Percentiles rank a stretch among this genome's conserved stretches.
Conservation (phyloP, 2,329 filamentous ascomycete species). For the Emmonsiellopsis sp. region DNA sequence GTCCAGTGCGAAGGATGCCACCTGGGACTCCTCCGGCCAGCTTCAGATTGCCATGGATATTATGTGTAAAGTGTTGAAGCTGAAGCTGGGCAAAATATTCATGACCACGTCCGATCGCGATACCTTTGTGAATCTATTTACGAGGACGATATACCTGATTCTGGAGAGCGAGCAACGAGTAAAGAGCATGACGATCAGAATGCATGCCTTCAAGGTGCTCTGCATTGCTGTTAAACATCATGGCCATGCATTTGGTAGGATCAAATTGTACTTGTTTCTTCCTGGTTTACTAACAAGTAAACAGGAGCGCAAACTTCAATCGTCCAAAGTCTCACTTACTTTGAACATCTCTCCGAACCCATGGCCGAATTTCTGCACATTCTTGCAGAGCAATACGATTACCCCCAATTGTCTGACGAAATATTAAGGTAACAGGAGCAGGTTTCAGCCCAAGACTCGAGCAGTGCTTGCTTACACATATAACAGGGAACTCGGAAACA, state of each 20-base stretch:
- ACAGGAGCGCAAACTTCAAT: slow-evolving; percentile 92
- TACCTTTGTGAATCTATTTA: slow-evolving; percentile 86
- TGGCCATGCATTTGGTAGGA: slow-evolving; percentile 81
- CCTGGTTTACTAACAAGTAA: slow-evolving; percentile 18
- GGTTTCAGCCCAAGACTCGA: neutral
- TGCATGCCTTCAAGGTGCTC: slow-evolving; percentile 95
- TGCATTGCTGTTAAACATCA: slow-evolving; percentile 97
- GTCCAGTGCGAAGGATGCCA: slow-evolving; percentile 57
- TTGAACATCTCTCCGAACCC: slow-evolving; percentile 95
- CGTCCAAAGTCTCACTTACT: slow-evolving; percentile 94
- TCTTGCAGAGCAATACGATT: slow-evolving; percentile 92
- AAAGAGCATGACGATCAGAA: slow-evolving; percentile 79
- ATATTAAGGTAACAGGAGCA: slow-evolving; percentile 51
- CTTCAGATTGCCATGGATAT: slow-evolving; percentile 80
- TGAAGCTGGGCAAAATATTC: slow-evolving; percentile 89
- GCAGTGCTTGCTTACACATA: slow-evolving; percentile 18
- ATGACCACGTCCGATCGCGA: slow-evolving; percentile 93
- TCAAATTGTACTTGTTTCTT: neutral
- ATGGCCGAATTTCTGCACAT: slow-evolving; percentile 99
- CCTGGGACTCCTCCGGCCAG: slow-evolving; percentile 83
- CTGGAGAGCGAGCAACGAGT: slow-evolving; percentile 88
- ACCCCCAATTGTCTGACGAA: slow-evolving; percentile 88
- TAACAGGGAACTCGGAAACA: slow-evolving; percentile 77
- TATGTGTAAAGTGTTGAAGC: slow-evolving; percentile 91
- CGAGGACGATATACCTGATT: slow-evolving; percentile 84